Evolutionary conservation across 2,329 filamentous ascomycete genomes (phyloP), one percentile per base, ranked within the genome.

Genomic region (Sordariomycetes sp.): DNA sequence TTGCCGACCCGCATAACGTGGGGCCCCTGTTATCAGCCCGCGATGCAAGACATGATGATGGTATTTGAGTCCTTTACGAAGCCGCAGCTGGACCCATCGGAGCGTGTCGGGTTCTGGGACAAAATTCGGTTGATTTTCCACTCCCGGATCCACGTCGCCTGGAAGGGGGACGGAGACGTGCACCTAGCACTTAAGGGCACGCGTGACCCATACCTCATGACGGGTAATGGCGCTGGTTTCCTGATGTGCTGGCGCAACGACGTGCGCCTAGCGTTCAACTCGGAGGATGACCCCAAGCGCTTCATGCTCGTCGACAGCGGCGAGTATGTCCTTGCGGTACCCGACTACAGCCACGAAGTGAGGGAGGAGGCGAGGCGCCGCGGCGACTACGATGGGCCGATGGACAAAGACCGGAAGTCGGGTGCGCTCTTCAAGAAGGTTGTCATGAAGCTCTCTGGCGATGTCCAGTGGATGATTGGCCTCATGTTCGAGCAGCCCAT

Each of bases 41-140:
- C 92, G 1, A 92, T 99, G 54, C 94, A 99, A 69, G 95, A 99
- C 66, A 96, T 97, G 87, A 99, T 99, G 94, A 96, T 97, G 81
- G 91, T 91, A 28, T 88, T 99, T 60, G 94, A 99, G 70, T 92
- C 89, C 2, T 97, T 99, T 68, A 96, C 92, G 1, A 99, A 99
- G 67, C 90, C 92, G 8, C 91, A 92, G 61, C 78, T 96, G 32
- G 95, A 99, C 68, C 87, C 89, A 1, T 97, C 94, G 0, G 95
- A 99, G 62, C 81, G 87, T 58, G 90, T 95, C 53, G 94, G 94
- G 2, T 99, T 99, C 74, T 99, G 94, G 94, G 94, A 99, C 72
- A 99, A 99, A 76, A 91, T 99, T 55, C 81, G 94, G 57, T 78
- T 99, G 42, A 91, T 86, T 64, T 95, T 96, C 69, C 94, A 99